These are phyloP conservation scores for Taphrina flavorubra DNA, from an alignment of 1,139 yeast species.

Conservation along the genomic window DNA sequence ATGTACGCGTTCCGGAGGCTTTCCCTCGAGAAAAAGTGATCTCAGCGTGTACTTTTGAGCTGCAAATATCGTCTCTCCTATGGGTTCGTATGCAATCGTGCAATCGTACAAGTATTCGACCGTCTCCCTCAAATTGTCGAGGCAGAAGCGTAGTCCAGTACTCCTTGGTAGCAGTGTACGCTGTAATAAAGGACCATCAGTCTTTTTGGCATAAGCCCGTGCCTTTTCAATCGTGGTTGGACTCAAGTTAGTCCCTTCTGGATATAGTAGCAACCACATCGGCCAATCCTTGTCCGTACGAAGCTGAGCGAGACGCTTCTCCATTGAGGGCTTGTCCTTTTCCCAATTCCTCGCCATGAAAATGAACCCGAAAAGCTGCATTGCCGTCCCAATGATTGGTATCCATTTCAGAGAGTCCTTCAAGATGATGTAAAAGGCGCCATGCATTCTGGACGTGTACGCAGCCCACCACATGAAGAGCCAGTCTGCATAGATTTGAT, in stretches of 20 bases:
- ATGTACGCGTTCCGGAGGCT: slow-evolving; percentile 70
- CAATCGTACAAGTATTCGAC: slow-evolving; percentile 77
- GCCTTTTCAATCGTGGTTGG: slow-evolving; percentile 67
- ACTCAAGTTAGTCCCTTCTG: slow-evolving; percentile 93
- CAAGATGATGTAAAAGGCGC: slow-evolving; percentile 71
- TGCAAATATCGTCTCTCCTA: slow-evolving; percentile 67
- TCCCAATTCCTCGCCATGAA: slow-evolving; percentile 65
- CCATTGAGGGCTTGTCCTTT: slow-evolving; percentile 66
- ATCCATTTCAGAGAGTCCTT: slow-evolving; percentile 75
- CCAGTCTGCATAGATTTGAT: slow-evolving; percentile 88
- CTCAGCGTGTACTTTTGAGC: slow-evolving; percentile 75
- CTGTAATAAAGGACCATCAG: slow-evolving; percentile 56
- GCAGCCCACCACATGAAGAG: slow-evolving; percentile 86
- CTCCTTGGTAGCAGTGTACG: slow-evolving; percentile 80
- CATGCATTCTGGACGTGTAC: slow-evolving; percentile 68
- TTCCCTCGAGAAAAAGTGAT: slow-evolving; percentile 68
- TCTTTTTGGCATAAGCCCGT: slow-evolving; percentile 61
- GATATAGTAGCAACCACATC: slow-evolving; percentile 71
- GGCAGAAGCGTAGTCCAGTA: slow-evolving; percentile 74
- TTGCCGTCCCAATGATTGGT: slow-evolving; percentile 86
- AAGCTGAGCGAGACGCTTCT: slow-evolving; percentile 53
- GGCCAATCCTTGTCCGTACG: slow-evolving; percentile 50
- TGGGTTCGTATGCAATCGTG: slow-evolving; percentile 81
- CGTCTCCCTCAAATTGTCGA: slow-evolving; percentile 64
- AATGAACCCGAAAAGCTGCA: slow-evolving; percentile 77